Evolutionary conservation across 1,139 yeast genomes (phyloP), one percentile per base, ranked within the genome.

Genomic region (Blastobotrys ciferrii): DNA sequence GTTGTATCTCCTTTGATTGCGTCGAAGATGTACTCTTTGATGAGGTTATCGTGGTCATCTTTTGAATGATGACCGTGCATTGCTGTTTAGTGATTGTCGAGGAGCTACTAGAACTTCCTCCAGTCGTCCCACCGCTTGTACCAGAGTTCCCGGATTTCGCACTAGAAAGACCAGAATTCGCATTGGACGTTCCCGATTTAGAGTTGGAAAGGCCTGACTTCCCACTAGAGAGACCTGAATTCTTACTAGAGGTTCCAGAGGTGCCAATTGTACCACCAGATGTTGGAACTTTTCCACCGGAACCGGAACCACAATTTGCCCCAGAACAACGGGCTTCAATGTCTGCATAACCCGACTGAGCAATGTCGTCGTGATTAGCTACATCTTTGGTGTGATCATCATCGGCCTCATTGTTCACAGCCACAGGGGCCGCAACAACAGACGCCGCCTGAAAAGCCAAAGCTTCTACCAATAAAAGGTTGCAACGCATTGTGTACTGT

Each of bases 381-480:
- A 31, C 4, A 31, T 5, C 33, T n/a, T 11, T 4, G 33, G 13
- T 5, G 5, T 31, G 11, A 4, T 33, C 37, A 5, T 33, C 7
- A 4, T 6, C 13, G 13, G 12, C 12, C 9, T 33, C 12, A 9
- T 7, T 33, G 11, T 36, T 19, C 12, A 12, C 40, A 18, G n/a
- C 4, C 4, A 19, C 28, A 17, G 40, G 40, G 6, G 40, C 40
- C 14, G 40, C 40, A 9, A 9, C 25, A 17, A 36, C 40, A 17
- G 19, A n/a, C 15, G 38, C 38, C 13, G 28, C 40, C 40, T 36
- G 40, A 7, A 36, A 19, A 9, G 28, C 14, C n/a, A 36, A 19
- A 11, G 14, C 40, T 15, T 33, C 37, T 13, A 36, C 17, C 19
- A 36, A 9, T 13, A 36, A 19, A 19, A 9, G 25, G 4, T 19